phyloP scores from a whole-genome alignment of 257 asterid genomes.

The Linaria vulgaris region DNA sequence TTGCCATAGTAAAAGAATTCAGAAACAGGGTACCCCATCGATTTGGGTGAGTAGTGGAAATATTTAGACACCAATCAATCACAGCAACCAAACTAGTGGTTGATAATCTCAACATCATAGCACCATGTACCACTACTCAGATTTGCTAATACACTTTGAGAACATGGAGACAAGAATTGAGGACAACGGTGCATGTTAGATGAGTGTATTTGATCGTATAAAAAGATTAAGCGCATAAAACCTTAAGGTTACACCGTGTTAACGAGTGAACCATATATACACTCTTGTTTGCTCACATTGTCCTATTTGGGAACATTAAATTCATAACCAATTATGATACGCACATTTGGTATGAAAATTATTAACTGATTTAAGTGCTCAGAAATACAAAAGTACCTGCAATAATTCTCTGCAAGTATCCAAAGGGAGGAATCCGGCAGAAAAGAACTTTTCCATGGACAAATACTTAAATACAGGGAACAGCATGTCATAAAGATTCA shows the following conservation, averaged over 20 bases:
- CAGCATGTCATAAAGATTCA: slow-evolving; percentile 48
- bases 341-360: not conserved
- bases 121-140: too few relatives aligned
- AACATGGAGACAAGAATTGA: too few relatives aligned
- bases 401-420: slow-evolving; percentile 75
- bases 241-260: slow-evolving; percentile 9
- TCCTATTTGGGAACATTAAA: slow-evolving; percentile 1
- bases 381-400: slow-evolving; percentile 49
- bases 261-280: not conserved
- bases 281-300: slow-evolving; percentile 1
- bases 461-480: slow-evolving; percentile 65
- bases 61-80: too few relatives aligned
- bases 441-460: slow-evolving; percentile 67
- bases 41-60: too few relatives aligned
- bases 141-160: too few relatives aligned
- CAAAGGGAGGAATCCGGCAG: slow-evolving; percentile 63
- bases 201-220: not conserved
- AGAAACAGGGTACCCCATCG: too few relatives aligned
- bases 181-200: not conserved
- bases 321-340: slow-evolving; percentile 19
- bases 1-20: too few relatives aligned
- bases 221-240: not conserved
- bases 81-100: too few relatives aligned
- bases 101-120: too few relatives aligned
- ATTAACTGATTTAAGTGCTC: slow-evolving; percentile 10